Evolutionary conservation across 2,329 filamentous ascomycete genomes (phyloP).

Genomic region (Cladosporium sp.): DNA sequence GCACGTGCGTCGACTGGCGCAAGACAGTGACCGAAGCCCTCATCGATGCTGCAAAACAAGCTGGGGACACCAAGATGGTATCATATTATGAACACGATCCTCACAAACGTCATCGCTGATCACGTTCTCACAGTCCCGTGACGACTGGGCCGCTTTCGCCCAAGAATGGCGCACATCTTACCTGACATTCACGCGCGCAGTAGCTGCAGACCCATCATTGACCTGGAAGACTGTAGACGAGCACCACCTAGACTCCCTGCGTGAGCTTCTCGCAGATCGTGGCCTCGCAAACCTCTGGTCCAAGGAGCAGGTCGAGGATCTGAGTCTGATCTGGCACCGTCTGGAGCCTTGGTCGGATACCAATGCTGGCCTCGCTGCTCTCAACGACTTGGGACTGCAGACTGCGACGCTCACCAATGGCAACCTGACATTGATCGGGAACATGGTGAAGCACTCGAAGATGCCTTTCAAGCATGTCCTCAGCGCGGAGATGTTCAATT

Average conservation of each 20-base stretch:
- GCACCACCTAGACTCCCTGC: conserved; percentile 67
- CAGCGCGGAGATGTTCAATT: conserved; percentile 69
- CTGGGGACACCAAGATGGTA: conserved; percentile 16
- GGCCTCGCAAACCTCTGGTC: conserved; percentile 55
- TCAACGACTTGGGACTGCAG: conserved; percentile 50
- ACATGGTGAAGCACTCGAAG: conserved; percentile 61
- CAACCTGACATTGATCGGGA: conserved; percentile 66
- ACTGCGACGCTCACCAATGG: conserved; percentile 76
- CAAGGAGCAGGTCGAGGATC: conserved; percentile 40
- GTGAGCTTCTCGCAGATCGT: conserved; percentile 58
- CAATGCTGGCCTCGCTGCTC: conserved; percentile 54
- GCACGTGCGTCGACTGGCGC: conserved; percentile 80
- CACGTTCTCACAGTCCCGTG: conserved; percentile 38
- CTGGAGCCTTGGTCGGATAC: conserved; percentile 71
- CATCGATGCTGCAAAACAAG: conserved; percentile 47
- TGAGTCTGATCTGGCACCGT: conserved; percentile 70
- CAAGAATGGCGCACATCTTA: conserved; percentile 68
- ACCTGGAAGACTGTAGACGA: conserved; percentile 71
- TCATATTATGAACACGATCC: neutral
- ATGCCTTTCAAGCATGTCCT: conserved; percentile 65
- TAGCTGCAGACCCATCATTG: conserved; percentile 48
- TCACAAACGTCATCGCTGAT: neutral
- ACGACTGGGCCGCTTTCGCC: conserved; percentile 67
- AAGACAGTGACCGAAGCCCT: conserved; percentile 65
- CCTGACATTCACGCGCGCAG: conserved; percentile 52